Base-by-base conservation (phyloP, 805 yeast species). In the Hanseniaspora pseudoguilliermondii region DNA sequence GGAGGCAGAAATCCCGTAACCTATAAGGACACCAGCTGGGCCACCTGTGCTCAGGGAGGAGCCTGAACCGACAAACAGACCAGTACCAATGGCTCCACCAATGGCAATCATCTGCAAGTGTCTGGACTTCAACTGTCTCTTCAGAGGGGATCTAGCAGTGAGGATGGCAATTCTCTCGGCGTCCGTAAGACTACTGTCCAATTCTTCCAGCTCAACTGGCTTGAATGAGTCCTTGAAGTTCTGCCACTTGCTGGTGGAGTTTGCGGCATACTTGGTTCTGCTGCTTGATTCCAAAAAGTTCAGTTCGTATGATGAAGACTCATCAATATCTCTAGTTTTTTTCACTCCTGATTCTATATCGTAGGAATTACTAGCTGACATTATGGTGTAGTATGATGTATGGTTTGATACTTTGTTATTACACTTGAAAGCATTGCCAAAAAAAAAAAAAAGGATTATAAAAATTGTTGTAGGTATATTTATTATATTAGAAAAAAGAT, bases 31-130 rank as follows among this genome's bases (percentile, higher is more conserved):
- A 52, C 80, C 76, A 2, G 83, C 87, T 18, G 88, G 86, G 41
- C 88, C 88, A 60, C 84, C 85, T 36, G 80, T 75, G 50, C 74
- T 62, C 58, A 83, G 69, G 5, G 84, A 80, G 11, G 71, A 69
- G 58, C 87, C 88, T 25, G 85, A 76, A 63, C 87, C 86, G 50
- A 85, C 83, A 61, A 85, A 80, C 55, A 85, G 70, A 66, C 91
- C 93, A 32, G 86, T 81, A 67, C 88, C 87, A 59, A 83, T 80
- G 59, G 82, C 75, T 61, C 86, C 86, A 59, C 85, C 88, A 54
- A 83, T 75, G 41, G 87, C 82, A 59, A 82, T 78, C 82, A 82
- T 78, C 65, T 80, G 84, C 70, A 71, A 72, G 69, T 68, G 78
- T 70, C 84, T 76, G 44, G 71, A 67, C 61, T 78, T 80, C 63